These are phyloP conservation scores for Verticillium klebahnii DNA, from an alignment of 2,329 filamentous ascomycete genomes.

Conservation along the genomic window DNA sequence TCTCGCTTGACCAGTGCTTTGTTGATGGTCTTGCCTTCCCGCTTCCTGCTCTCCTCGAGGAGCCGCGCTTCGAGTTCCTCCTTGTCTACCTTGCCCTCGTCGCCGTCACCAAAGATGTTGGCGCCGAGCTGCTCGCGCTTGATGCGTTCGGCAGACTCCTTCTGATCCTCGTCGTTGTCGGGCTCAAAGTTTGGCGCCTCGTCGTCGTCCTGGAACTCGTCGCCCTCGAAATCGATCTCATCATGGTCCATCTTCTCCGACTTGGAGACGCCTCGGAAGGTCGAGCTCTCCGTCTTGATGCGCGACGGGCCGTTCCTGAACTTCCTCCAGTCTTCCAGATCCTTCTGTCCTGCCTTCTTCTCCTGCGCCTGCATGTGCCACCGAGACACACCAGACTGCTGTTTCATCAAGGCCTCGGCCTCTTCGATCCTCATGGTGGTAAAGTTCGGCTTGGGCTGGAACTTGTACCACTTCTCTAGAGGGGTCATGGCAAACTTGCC, in stretches of 20 bases:
- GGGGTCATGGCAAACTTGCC: conserved; percentile 79
- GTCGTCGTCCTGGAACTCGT: conserved; percentile 85
- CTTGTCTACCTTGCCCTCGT: conserved; percentile 68
- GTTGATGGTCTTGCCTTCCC: conserved; percentile 70
- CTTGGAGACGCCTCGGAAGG: conserved; percentile 55
- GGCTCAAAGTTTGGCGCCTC: conserved; percentile 70
- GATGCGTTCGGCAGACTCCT: conserved; percentile 66
- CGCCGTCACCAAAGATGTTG: conserved; percentile 70
- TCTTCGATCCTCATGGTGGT: conserved; percentile 76
- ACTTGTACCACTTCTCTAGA: conserved; percentile 92
- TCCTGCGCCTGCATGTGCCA: conserved; percentile 74
- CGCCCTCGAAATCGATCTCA: conserved; percentile 62
- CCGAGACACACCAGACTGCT: conserved; percentile 69
- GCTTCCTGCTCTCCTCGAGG: conserved; percentile 64
- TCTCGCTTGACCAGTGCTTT: conserved; percentile 83
- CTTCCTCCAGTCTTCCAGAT: conserved; percentile 55
- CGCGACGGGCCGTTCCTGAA: conserved; percentile 48
- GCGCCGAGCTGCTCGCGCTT: conserved; percentile 81
- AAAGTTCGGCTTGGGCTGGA: conserved; percentile 75
- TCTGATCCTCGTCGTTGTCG: conserved; percentile 77
- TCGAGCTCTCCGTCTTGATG: conserved; percentile 66
- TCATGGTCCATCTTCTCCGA: conserved; percentile 66
- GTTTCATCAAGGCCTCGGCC: conserved; percentile 77
- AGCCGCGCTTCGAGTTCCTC: conserved; percentile 66
- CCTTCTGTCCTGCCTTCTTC: conserved; percentile 49